Evolutionary conservation across 352 stramenopile species (phyloP).

Genomic region (Globisporangium middletonii): DNA sequence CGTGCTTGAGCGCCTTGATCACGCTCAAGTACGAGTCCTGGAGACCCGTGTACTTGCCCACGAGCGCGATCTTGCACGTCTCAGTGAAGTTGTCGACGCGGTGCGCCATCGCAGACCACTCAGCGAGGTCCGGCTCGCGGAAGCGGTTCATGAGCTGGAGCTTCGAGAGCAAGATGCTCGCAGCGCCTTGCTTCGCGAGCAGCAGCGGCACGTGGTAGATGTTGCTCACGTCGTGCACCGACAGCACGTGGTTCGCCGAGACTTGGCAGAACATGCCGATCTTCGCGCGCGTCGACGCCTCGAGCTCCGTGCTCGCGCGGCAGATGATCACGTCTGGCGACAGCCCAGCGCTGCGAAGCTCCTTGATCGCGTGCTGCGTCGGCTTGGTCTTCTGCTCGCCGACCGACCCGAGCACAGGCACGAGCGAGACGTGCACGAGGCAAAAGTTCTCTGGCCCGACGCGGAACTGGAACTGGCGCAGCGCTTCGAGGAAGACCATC

Average conservation of each 20-base stretch:
- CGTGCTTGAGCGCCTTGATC: conserved; percentile 96
- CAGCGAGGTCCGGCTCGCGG: conserved; percentile 62
- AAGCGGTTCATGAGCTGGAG: conserved; percentile 90
- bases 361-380: conserved; percentile 99
- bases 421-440: conserved; percentile 98
- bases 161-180: conserved; percentile 92
- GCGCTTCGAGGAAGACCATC: conserved; percentile 98
- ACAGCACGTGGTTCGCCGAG: conserved; percentile 91
- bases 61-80: conserved; percentile 95
- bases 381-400: conserved; percentile 99
- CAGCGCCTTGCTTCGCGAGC: conserved; percentile 92
- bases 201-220: conserved; percentile 99
- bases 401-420: conserved; percentile 97
- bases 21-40: conserved; percentile 99
- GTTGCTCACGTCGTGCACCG: conserved; percentile 99
- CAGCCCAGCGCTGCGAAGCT: conserved; percentile 95
- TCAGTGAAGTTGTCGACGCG: conserved; percentile 89
- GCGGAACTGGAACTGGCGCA: conserved; percentile 99
- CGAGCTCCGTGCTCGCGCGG: conserved; percentile 87
- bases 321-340: conserved; percentile 98
- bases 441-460: conserved; percentile 98
- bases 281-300: conserved; percentile 92
- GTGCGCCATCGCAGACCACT: conserved; percentile 91
- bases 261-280: conserved; percentile 99
- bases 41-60: conserved; percentile 99